phyloP scores from a whole-genome alignment of 371 early-diverging fungal species.

The Nematocida sp. region DNA sequence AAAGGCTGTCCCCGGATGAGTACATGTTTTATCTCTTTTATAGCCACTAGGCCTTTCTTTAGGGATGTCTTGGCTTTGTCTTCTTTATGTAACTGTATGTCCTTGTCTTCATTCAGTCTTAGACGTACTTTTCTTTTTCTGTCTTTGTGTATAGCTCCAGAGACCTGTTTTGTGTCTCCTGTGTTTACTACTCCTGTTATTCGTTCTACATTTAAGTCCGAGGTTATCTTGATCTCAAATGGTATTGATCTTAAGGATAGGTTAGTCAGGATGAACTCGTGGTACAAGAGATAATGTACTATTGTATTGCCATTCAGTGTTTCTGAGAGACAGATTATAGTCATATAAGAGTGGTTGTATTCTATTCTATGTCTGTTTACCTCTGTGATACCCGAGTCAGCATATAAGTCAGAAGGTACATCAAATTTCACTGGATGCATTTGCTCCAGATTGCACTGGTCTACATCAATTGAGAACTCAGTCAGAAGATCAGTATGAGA shows the following conservation, averaged over 20 bases:
- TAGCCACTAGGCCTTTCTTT: constrained; percentile 10
- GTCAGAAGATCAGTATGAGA: not conserved
- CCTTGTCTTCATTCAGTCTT: not conserved
- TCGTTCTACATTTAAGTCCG: constrained; percentile 17
- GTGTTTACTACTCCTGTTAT: constrained; percentile 11
- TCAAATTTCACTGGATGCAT: not conserved
- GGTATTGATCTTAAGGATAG: not conserved
- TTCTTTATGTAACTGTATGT: not conserved
- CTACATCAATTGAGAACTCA: not conserved
- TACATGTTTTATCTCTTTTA: constrained; percentile 17
- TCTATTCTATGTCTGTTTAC: constrained; percentile 4
- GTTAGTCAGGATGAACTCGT: constrained; percentile 27
- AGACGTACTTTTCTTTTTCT: constrained; percentile 10
- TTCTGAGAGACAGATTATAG: constrained; percentile 9
- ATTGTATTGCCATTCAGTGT: not conserved
- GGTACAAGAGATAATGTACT: constrained; percentile 38
- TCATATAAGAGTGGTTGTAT: not conserved
- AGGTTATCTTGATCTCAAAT: constrained; percentile 44
- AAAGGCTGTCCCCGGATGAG: constrained; percentile 3
- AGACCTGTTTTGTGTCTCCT: constrained; percentile 34
- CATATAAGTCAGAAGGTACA: not conserved
- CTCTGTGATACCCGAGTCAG: not conserved
- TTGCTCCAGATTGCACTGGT: not conserved
- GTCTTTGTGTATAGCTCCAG: not conserved
- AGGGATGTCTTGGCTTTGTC: constrained; percentile 7